Evolutionary conservation across 345 rosid species (phyloP), one percentile per base, ranked within the genome.

Genomic region (Eucalyptus globulus): DNA sequence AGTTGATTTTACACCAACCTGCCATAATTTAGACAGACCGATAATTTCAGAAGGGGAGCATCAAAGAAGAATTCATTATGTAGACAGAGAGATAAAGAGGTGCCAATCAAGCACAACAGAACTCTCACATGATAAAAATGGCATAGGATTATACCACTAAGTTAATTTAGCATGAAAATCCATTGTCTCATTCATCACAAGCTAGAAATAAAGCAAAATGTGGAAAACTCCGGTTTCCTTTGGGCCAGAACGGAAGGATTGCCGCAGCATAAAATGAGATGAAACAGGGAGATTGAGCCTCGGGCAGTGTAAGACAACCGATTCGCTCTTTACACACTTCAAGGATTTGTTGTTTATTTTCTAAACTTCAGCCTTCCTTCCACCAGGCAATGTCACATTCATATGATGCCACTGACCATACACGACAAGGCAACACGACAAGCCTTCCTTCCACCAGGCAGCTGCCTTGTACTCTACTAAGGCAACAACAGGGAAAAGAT

Each of bases 1-100:
- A 22, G 87, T 90, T 62, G 93, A 93, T 89, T 94, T 93, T 87
- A 89, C 90, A 88, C 92, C 93, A 87, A 90, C 91, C 99, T 97
- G 97, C 92, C 93, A 93, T 88, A 67, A 88, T 72, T 87, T 11
- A 58, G 88, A 21, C 85, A 76, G 85, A 37, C 9, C 85, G 40
- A 76, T 40, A 76, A 76, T 76, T 76, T 76, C 85, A 76, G 85
- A 76, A 76, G 85, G 47, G 47, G 47, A 21, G 83, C 85, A 40
- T 76, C 9, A 22, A 76, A 76, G 47, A 40, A 76, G 15, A 76
- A 40, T 40, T 40, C 6, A 76, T 40, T 76, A 11, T 40, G 47
- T 76, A 40, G 85, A 37, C 85, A 76, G 47, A 53, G 26, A 53
- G 58, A 76, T 40, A 76, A 72, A 76, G 47, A 76, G 85, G 29